Conservation (phyloP, 768 basidiomycete species). For the Suillus bovinus region DNA sequence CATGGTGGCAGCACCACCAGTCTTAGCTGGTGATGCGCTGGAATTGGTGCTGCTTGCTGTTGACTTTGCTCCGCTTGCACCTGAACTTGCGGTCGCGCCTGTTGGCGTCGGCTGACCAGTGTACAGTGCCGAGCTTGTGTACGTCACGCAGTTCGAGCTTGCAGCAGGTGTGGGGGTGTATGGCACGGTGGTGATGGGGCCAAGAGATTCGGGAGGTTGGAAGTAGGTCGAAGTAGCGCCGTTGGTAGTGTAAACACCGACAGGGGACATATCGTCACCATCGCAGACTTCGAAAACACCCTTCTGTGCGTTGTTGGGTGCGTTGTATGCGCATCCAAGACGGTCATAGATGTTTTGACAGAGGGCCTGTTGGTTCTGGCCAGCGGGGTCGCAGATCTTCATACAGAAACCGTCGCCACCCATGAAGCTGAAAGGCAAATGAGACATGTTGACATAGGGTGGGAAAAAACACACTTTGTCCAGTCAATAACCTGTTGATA, state of each 20-base stretch:
- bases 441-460: background rate
- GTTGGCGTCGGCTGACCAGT: conserved; percentile 21
- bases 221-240: conserved; percentile 45
- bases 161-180: conserved; percentile 41
- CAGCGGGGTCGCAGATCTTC: conserved; percentile 67
- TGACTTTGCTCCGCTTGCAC: background rate
- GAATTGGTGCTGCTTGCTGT: conserved; percentile 3
- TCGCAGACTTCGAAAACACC: conserved; percentile 65
- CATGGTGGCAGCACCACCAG: conserved; percentile 21
- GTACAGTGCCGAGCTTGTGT: conserved; percentile 38
- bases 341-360: conserved; percentile 78
- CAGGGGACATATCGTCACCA: conserved; percentile 62
- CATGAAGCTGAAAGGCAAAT: conserved; percentile 57
- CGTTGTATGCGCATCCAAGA: conserved; percentile 75
- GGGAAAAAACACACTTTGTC: conserved; percentile 50
- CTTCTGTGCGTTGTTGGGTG: conserved; percentile 59
- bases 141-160: conserved; percentile 46
- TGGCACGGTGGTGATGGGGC: conserved; percentile 44
- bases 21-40: conserved; percentile 18
- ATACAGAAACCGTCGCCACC: conserved; percentile 66
- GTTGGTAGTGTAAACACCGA: conserved; percentile 47
- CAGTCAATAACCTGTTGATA: conserved; percentile 64
- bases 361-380: conserved; percentile 46
- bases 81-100: background rate
- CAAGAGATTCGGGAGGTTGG: conserved; percentile 50